Conservation (phyloP, 2,329 filamentous ascomycete species). For the Alternaria brassicae region DNA sequence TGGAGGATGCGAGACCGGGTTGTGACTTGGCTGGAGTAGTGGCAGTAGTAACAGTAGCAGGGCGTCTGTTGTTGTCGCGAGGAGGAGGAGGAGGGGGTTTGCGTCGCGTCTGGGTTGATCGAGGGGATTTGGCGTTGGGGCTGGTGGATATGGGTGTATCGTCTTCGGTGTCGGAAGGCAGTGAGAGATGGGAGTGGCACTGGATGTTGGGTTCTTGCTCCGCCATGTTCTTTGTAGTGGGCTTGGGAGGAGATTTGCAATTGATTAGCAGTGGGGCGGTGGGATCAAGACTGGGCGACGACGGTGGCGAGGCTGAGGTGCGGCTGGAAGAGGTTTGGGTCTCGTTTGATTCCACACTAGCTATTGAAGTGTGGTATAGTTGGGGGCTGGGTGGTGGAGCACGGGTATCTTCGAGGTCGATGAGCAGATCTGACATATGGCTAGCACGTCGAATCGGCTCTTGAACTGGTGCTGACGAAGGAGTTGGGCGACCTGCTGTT, state of each 20-base stretch:
- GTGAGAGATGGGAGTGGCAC: constrained; percentile 19
- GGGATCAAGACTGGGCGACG: neutral
- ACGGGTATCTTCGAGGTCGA: constrained; percentile 16
- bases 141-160: neutral
- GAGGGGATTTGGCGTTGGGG: neutral
- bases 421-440: constrained; percentile 12
- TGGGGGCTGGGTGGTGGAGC: constrained; percentile 7
- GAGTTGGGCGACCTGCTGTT: neutral
- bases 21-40: neutral
- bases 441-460: neutral
- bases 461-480: neutral
- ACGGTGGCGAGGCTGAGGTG: neutral
- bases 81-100: neutral
- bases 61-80: neutral
- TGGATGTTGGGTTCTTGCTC: neutral
- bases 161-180: constrained; percentile 11
- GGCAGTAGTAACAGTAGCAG: neutral
- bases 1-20: neutral
- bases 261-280: neutral
- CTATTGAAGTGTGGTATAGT: neutral
- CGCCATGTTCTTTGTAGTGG: neutral
- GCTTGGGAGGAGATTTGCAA: neutral
- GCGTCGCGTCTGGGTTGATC: neutral
- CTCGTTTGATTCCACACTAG: neutral
- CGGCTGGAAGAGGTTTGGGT: neutral